Percentiles rank a stretch among this genome's conserved stretches.
phyloP scores from a whole-genome alignment of 2,329 filamentous ascomycete species.

The Raffaelea arxii region DNA sequence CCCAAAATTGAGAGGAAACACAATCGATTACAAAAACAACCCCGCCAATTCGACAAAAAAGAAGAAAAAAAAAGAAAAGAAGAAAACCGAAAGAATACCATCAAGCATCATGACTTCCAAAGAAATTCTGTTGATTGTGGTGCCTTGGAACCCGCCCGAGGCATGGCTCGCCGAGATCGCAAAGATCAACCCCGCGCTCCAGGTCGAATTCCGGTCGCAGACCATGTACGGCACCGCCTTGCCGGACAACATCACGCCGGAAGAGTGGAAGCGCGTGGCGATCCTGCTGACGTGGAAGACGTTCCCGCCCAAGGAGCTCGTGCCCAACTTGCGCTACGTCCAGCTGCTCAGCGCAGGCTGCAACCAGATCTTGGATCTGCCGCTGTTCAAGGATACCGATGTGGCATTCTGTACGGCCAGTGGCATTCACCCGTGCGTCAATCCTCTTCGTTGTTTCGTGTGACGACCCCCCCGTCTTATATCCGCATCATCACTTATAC shows the following conservation, averaged over 20 bases:
- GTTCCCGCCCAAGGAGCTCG: constrained; percentile 21
- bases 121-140: constrained; percentile 30
- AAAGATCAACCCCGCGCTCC: constrained; percentile 25
- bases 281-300: constrained; percentile 22
- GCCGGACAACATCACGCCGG: constrained; percentile 16
- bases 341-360: constrained; percentile 32
- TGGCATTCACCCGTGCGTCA: constrained; percentile 30
- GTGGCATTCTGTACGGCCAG: constrained; percentile 29
- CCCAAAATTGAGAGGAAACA: too few species aligned
- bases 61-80: too few species aligned
- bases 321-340: constrained; percentile 28
- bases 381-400: constrained; percentile 22
- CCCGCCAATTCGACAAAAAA: too few species aligned
- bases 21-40: too few species aligned
- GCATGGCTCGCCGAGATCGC: constrained; percentile 27
- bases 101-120: too few species aligned
- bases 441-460: too few species aligned
- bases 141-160: constrained; percentile 19
- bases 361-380: constrained; percentile 27
- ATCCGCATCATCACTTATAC: neutral
- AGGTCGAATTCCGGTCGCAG: constrained; percentile 24
- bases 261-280: constrained; percentile 29
- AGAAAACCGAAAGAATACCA: too few species aligned
- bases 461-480: too few species aligned
- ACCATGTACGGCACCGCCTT: too few species aligned